phyloP scores from a whole-genome alignment of 2,329 filamentous ascomycete species.

The Geosmithia putterillii region DNA sequence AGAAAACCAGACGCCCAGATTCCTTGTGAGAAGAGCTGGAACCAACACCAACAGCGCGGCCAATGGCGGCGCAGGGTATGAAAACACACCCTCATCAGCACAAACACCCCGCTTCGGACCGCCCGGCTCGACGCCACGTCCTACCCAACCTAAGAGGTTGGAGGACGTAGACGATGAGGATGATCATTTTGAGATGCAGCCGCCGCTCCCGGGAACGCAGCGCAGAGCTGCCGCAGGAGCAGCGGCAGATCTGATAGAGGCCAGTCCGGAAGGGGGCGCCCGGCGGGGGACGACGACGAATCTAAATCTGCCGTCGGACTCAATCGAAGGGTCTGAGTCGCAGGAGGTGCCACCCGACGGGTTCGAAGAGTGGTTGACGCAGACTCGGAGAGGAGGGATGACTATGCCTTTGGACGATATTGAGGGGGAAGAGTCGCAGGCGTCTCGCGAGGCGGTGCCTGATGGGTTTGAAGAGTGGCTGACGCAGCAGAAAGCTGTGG shows the following conservation, averaged over 20 bases:
- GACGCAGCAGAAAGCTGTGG: too few species aligned
- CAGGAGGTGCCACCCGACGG: neutral
- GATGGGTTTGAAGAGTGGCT: too few species aligned
- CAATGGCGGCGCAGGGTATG: neutral
- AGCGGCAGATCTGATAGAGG: too few species aligned
- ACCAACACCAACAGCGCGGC: neutral
- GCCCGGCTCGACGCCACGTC: constrained; percentile 10
- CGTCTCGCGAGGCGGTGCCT: constrained; percentile 2
- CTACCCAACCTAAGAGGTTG: constrained; percentile 9
- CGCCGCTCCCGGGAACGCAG: too few species aligned
- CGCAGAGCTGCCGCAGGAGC: too few species aligned
- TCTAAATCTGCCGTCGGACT: neutral
- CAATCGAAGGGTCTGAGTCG: neutral
- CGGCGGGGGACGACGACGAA: constrained; percentile 3
- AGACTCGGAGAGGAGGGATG: too few species aligned
- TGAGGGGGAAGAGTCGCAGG: constrained; percentile 3
- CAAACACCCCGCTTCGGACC: constrained; percentile 25
- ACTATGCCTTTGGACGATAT: too few species aligned
- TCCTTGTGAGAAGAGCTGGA: neutral
- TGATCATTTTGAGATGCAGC: neutral
- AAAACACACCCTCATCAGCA: too few species aligned
- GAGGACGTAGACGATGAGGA: neutral
- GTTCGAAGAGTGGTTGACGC: too few species aligned
- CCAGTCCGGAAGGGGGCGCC: neutral
- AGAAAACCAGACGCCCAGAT: neutral